phyloP scores from a whole-genome alignment of 139 green algal genomes.

The Dunaliella primolecta region DNA sequence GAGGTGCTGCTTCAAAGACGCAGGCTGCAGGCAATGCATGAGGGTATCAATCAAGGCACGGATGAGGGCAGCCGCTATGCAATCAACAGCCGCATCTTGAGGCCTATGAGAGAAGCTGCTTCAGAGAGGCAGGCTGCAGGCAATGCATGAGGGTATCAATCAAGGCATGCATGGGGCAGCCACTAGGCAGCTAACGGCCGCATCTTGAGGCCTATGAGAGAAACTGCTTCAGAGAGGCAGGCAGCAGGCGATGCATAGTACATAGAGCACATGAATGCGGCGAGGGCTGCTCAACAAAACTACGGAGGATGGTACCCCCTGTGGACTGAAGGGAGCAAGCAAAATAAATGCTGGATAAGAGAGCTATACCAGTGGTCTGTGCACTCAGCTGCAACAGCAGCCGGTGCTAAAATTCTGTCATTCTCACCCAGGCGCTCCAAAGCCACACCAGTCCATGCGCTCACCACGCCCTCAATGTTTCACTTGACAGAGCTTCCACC shows the following conservation, averaged over 20 bases:
- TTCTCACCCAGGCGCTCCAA: constrained; percentile 74
- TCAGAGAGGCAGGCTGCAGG: constrained; percentile 35
- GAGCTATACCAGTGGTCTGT: no score
- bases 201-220: constrained; percentile 83
- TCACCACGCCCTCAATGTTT: constrained; percentile 88
- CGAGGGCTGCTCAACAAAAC: no score
- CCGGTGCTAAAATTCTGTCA: constrained; percentile 52
- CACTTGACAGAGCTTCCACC: no score
- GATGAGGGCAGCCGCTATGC: constrained; percentile 87
- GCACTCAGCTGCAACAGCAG: constrained; percentile 54
- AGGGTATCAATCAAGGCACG: no score
- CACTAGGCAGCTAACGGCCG: constrained; percentile 82
- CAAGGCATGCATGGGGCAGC: constrained; percentile 88
- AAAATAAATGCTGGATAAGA: no score
- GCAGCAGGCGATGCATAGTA: constrained; percentile 24
- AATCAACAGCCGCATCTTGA: constrained; percentile 88
- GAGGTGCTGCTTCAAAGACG: constrained; percentile 39
- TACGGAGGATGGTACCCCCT: background rate
- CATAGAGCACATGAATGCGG: no score
- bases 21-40: constrained; percentile 21
- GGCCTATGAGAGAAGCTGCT: constrained; percentile 63
- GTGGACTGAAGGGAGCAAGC: background rate
- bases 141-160: no score
- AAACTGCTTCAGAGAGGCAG: constrained; percentile 31
- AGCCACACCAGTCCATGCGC: constrained; percentile 88